phyloP scores from a whole-genome alignment of 495 filamentous ascomycete genomes.

The Hypoxylon cercidicola region DNA sequence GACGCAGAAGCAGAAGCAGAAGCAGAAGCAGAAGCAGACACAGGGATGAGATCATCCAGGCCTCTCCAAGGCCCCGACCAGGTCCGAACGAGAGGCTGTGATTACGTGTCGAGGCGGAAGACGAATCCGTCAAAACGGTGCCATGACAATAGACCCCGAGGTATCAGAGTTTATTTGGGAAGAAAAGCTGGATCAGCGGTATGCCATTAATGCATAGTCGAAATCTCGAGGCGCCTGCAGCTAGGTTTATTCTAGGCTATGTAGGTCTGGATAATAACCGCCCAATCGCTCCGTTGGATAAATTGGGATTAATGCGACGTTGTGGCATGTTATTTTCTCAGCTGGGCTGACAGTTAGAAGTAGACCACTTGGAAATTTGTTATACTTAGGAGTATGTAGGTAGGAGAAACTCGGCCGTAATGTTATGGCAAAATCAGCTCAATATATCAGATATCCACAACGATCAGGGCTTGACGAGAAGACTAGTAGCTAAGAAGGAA shows the following conservation, averaged over 20 bases:
- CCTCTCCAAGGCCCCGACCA: conserved; percentile 5
- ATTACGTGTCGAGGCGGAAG: conserved; percentile 35
- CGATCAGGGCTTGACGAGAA: not conserved
- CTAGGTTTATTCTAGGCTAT: conserved; percentile 37
- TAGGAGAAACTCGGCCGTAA: not conserved
- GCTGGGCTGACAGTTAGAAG: not conserved
- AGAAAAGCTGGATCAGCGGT: conserved; percentile 34
- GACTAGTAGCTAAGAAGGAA: too few relatives aligned
- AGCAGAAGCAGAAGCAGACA: too few relatives aligned
- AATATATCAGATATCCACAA: conserved; percentile 6
- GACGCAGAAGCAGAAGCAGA: conserved; percentile 25
- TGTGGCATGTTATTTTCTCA: conserved; percentile 21
- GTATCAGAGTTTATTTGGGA: conserved; percentile 16
- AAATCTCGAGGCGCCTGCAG: conserved; percentile 15
- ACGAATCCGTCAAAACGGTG: conserved; percentile 27
- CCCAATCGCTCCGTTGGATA: conserved; percentile 34
- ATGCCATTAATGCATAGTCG: conserved; percentile 36
- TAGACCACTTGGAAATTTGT: too few relatives aligned
- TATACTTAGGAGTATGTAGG: conserved; percentile 4
- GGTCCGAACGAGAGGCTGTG: conserved; percentile 26
- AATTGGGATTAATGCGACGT: conserved; percentile 33
- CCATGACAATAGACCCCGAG: conserved; percentile 24
- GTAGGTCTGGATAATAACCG: conserved; percentile 35
- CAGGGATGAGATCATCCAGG: conserved; percentile 29
- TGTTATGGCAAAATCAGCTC: too few relatives aligned